phyloP scores from a whole-genome alignment of 2,329 filamentous ascomycete genomes.

The Alternaria metachromatica region DNA sequence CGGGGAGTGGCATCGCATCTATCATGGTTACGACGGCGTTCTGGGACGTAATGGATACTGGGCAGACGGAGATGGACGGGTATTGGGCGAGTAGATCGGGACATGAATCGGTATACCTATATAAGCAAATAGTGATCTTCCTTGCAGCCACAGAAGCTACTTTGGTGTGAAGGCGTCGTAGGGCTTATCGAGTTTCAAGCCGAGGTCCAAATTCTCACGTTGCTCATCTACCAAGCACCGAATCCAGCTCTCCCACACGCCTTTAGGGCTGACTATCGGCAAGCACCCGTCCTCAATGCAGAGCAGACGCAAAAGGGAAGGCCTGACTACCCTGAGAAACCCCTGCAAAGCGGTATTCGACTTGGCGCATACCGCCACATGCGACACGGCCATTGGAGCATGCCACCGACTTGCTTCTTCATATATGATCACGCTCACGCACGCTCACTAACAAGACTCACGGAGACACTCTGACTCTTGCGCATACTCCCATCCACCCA shows the following conservation, averaged over 20 bases:
- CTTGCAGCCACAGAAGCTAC: constrained; percentile 19
- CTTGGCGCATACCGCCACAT: constrained; percentile 34
- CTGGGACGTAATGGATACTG: constrained; percentile 3
- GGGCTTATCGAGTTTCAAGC: constrained; percentile 27
- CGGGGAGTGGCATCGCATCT: constrained; percentile 8
- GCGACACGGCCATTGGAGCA: constrained; percentile 30
- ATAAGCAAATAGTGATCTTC: constrained; percentile 5
- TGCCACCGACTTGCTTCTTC: constrained; percentile 31
- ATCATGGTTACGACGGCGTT: constrained; percentile 14
- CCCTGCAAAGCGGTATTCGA: constrained; percentile 20
- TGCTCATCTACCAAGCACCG: constrained; percentile 9
- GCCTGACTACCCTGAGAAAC: constrained; percentile 17
- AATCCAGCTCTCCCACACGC: constrained; percentile 6
- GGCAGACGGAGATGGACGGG: background rate
- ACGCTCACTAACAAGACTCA: constrained; percentile 1
- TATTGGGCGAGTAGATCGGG: background rate
- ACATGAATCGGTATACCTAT: background rate
- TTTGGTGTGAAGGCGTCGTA: constrained; percentile 17
- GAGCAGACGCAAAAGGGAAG: constrained; percentile 25
- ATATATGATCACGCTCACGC: constrained; percentile 15
- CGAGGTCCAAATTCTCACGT: constrained; percentile 12
- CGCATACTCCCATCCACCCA: constrained; percentile 3
- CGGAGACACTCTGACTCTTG: constrained; percentile 14
- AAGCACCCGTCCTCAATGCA: constrained; percentile 8
- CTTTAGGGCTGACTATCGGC: background rate